Conservation (phyloP, 2,329 filamentous ascomycete genomes). For the Apiospora hydei region DNA sequence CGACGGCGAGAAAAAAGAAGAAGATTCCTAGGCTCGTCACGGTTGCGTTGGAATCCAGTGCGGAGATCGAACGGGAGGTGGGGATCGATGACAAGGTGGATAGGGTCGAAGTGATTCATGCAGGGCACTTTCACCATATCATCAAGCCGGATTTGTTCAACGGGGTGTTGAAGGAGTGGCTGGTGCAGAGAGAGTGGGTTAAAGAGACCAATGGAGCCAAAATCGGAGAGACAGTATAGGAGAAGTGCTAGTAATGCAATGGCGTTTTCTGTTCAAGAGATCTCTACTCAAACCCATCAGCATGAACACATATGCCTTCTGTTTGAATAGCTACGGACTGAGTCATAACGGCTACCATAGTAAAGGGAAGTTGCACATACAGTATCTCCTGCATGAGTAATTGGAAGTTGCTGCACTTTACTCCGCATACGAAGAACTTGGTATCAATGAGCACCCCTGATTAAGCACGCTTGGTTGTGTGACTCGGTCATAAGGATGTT, state of each 20-base stretch:
- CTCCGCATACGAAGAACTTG: too few relatives aligned
- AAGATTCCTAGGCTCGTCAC: background rate
- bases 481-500: background rate
- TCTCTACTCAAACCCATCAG: background rate
- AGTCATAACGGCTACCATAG: too few relatives aligned
- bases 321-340: too few relatives aligned
- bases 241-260: too few relatives aligned
- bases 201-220: background rate
- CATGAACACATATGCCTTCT: background rate
- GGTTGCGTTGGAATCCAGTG: background rate
- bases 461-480: too few relatives aligned
- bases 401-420: too few relatives aligned
- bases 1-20: too few relatives aligned
- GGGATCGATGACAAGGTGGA: background rate
- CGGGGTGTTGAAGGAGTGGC: background rate
- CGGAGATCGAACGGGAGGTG: background rate
- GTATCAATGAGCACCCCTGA: too few relatives aligned
- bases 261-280: accelerated
- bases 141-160: background rate
- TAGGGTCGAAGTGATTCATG: background rate
- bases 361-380: too few relatives aligned
- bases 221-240: background rate
- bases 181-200: background rate
- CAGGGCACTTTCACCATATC: background rate
- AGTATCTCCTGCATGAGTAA: too few relatives aligned